Conservation (phyloP, 2,329 filamentous ascomycete genomes). For the Torrubiella hemipterigena region DNA sequence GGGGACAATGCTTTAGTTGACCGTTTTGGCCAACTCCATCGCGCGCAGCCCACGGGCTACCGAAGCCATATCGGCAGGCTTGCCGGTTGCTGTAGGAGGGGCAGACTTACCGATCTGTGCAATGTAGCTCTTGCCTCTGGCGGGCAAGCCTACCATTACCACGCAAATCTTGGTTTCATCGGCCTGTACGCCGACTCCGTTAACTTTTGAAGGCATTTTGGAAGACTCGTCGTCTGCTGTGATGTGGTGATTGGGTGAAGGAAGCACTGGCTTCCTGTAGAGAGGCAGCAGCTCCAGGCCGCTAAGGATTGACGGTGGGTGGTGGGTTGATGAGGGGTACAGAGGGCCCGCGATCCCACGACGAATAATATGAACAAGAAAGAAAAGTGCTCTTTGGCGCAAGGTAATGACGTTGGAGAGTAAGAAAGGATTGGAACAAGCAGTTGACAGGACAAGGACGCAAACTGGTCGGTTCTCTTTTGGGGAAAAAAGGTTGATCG, state of each 20-base stretch:
- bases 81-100: too few relatives aligned
- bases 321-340: too few relatives aligned
- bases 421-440: conserved; percentile 1
- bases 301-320: too few relatives aligned
- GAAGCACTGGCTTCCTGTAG: conserved; percentile 4
- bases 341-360: too few relatives aligned
- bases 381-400: too few relatives aligned
- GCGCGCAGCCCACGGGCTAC: too few relatives aligned
- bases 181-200: conserved; percentile 68
- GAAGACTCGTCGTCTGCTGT: conserved; percentile 1
- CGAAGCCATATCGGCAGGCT: too few relatives aligned
- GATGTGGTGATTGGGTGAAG: conserved; percentile 4
- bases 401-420: conserved; percentile 2
- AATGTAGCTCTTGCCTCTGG: conserved; percentile 93
- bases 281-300: too few relatives aligned
- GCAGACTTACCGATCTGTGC: conserved; percentile 73
- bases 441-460: conserved; percentile 6
- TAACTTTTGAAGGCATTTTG: conserved; percentile 38
- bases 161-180: conserved; percentile 96
- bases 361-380: too few relatives aligned
- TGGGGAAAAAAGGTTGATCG: conserved; percentile 7
- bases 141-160: conserved; percentile 95
- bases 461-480: conserved; percentile 2
- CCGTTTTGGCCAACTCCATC: too few relatives aligned
- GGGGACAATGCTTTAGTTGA: too few relatives aligned